These are phyloP conservation scores for Diaporthe longicolla DNA, from an alignment of 2,329 filamentous ascomycete genomes.

Conservation along the genomic window DNA sequence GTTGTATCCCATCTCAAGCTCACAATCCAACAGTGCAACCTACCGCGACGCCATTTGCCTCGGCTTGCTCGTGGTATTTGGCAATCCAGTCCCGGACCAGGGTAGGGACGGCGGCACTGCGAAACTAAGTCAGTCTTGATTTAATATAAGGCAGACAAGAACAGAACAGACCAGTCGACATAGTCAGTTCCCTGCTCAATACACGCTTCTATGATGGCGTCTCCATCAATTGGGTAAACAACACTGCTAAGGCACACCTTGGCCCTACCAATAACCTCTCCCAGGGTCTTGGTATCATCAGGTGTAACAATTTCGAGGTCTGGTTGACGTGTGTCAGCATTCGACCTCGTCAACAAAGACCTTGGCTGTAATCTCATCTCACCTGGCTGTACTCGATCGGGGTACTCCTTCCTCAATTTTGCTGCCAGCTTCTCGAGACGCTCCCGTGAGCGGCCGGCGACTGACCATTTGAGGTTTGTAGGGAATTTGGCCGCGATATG, in stretches of 20 bases:
- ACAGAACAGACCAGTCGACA: constrained; percentile 26
- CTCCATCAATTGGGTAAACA: constrained; percentile 32
- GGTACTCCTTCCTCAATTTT: constrained; percentile 16
- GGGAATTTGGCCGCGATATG: constrained; percentile 26
- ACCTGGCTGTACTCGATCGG: constrained; percentile 31
- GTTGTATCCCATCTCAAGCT: neutral
- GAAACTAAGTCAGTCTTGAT: neutral
- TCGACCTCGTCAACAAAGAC: too few species aligned
- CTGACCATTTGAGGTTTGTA: constrained; percentile 7
- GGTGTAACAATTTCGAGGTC: constrained; percentile 29
- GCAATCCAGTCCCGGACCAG: constrained; percentile 27
- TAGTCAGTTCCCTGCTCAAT: constrained; percentile 30
- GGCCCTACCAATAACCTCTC: constrained; percentile 25
- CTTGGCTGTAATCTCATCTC: neutral
- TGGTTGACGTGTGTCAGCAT: neutral
- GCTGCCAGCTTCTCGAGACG: constrained; percentile 21
- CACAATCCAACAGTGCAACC: neutral
- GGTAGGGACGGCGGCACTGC: constrained; percentile 20
- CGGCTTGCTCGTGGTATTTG: constrained; percentile 23
- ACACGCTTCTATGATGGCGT: constrained; percentile 17
- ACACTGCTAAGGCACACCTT: constrained; percentile 31
- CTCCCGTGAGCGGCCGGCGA: constrained; percentile 15
- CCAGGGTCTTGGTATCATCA: constrained; percentile 6
- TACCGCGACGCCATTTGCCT: constrained; percentile 27
- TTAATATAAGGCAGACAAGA: neutral